Conservation (phyloP, 2,329 filamentous ascomycete species). For the Hypoxylon sp. region DNA sequence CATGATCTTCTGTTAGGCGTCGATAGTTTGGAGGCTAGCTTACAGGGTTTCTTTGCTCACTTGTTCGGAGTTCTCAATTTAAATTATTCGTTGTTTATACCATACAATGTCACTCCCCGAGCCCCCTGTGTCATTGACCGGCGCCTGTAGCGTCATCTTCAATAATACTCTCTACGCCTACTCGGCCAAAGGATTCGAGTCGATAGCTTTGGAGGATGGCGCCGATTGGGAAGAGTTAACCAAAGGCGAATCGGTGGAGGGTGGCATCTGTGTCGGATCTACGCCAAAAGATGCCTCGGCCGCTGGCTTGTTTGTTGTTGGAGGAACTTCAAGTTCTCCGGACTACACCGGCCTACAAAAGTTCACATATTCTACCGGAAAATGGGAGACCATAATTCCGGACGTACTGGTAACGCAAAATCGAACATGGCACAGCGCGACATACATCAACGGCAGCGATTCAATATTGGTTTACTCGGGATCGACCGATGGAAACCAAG, state of each 20-base stretch:
- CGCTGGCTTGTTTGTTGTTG: slow-evolving; percentile 80
- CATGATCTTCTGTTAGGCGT: slow-evolving; percentile 39
- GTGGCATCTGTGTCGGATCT: slow-evolving; percentile 79
- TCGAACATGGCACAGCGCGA: slow-evolving; percentile 76
- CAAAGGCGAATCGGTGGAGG: slow-evolving; percentile 74
- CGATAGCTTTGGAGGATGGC: slow-evolving; percentile 72
- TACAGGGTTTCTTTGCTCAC: slow-evolving; percentile 25
- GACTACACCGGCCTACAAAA: slow-evolving; percentile 80
- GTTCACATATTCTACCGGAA: slow-evolving; percentile 62
- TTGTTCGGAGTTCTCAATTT: slow-evolving; percentile 16
- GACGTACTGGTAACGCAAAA: slow-evolving; percentile 67
- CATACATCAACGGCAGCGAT: slow-evolving; percentile 75
- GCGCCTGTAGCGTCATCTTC: slow-evolving; percentile 83
- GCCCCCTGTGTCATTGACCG: slow-evolving; percentile 74
- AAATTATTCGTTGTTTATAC: too few relatives aligned
- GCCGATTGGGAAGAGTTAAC: slow-evolving; percentile 75
- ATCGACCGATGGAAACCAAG: slow-evolving; percentile 65
- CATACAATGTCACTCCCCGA: slow-evolving; percentile 74
- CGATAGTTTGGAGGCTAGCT: slow-evolving; percentile 25
- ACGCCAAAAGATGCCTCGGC: slow-evolving; percentile 65
- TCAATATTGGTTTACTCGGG: slow-evolving; percentile 85
- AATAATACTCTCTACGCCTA: slow-evolving; percentile 87
- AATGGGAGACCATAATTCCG: slow-evolving; percentile 60
- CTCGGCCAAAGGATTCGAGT: slow-evolving; percentile 77
- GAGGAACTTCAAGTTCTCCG: slow-evolving; percentile 66